These are phyloP conservation scores for Chaetomium cochliodes DNA, from an alignment of 495 filamentous ascomycete species.

Conservation along the genomic window DNA sequence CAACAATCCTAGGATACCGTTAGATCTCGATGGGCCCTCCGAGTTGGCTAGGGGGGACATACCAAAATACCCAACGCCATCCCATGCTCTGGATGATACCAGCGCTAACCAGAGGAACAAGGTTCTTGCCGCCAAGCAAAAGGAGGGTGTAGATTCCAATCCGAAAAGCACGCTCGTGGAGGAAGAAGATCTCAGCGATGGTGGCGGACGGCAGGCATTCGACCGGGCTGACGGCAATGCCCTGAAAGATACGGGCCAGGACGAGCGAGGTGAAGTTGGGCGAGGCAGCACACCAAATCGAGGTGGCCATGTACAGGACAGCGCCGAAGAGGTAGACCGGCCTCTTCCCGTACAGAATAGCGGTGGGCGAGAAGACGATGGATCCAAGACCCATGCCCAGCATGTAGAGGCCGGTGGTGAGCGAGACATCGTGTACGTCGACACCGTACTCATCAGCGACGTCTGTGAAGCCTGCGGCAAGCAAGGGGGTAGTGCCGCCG, in stretches of 20 bases:
- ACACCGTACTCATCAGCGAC: constrained; percentile 71
- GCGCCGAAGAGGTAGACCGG: constrained; percentile 85
- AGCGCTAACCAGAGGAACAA: constrained; percentile 84
- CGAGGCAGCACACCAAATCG: constrained; percentile 83
- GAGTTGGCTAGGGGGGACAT: constrained; percentile 29
- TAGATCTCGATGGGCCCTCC: constrained; percentile 19
- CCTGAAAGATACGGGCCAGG: constrained; percentile 80
- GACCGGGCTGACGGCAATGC: constrained; percentile 84
- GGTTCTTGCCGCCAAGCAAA: constrained; percentile 87
- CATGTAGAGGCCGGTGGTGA: constrained; percentile 95
- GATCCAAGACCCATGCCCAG: constrained; percentile 85
- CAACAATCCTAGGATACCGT: constrained; percentile 63
- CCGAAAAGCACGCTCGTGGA: constrained; percentile 91
- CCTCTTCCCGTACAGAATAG: constrained; percentile 86
- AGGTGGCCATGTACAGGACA: constrained; percentile 69
- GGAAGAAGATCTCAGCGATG: constrained; percentile 94
- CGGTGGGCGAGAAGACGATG: constrained; percentile 82
- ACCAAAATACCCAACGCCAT: constrained; percentile 96
- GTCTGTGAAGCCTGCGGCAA: constrained; percentile 86
- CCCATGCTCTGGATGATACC: constrained; percentile 72
- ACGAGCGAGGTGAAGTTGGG: constrained; percentile 78
- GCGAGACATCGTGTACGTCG: constrained; percentile 69
- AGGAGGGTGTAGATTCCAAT: constrained; percentile 94
- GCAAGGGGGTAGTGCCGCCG: constrained; percentile 86
- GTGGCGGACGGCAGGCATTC: constrained; percentile 93